A percentile compares a stretch with the other conserved stretches of the same genome.
phyloP scores from a whole-genome alignment of 345 rosid species.

The Citrus medica region DNA sequence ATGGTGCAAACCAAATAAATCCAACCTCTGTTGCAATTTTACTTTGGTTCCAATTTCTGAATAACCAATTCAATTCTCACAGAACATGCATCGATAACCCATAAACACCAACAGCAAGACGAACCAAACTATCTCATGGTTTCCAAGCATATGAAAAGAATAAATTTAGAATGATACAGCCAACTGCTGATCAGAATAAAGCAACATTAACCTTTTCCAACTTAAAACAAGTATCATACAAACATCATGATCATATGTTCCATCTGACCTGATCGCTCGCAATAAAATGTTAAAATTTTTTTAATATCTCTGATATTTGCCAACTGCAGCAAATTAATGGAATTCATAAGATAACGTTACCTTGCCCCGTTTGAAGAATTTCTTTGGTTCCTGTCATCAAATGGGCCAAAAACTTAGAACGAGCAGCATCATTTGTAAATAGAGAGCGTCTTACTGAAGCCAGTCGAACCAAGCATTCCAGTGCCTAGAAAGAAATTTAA shows the following conservation, averaged over 20 bases:
- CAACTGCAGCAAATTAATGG: not conserved
- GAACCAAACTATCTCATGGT: not conserved
- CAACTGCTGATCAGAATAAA: not conserved
- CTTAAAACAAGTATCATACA: not conserved
- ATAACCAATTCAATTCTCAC: not conserved
- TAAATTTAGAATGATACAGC: not conserved
- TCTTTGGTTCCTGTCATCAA: conserved; percentile 96
- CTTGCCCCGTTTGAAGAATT: conserved; percentile 90
- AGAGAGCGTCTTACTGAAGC: conserved; percentile 95
- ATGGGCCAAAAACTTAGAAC: conserved; percentile 88
- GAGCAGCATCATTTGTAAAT: conserved; percentile 82
- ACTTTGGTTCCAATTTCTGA: not conserved
- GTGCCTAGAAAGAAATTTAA: conserved; percentile 53
- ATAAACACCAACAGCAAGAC: not conserved
- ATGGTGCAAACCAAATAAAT: not conserved
- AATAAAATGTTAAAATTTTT: not conserved
- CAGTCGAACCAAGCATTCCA: conserved; percentile 97
- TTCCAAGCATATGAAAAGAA: not conserved
- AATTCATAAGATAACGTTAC: conserved; percentile 22
- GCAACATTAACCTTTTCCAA: not conserved
- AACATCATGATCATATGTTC: not conserved
- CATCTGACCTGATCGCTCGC: not conserved
- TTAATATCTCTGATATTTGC: not conserved
- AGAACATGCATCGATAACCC: not conserved
- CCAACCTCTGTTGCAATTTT: not conserved